Percentiles rank a stretch among this genome's conserved stretches.
Evolutionary conservation across 2,329 filamentous ascomycete genomes (phyloP).

Genomic region (Aspergillus uvarum): DNA sequence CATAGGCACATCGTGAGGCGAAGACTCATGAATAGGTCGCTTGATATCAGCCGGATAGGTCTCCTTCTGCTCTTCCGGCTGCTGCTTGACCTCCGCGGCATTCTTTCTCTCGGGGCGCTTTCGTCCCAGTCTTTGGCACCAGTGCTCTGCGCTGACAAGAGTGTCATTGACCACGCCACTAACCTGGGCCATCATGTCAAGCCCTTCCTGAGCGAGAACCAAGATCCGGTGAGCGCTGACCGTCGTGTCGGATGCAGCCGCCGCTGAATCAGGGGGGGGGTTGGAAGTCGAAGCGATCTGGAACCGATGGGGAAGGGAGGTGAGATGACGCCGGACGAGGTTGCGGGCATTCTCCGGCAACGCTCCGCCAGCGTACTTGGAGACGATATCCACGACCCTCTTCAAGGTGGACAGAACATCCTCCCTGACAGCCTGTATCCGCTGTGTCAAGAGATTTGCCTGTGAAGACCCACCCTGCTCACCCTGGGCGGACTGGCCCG

Average conservation of each 20-base stretch:
- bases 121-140: slow-evolving; percentile 76
- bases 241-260: slow-evolving; percentile 47
- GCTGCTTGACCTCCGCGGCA: slow-evolving; percentile 21
- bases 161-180: slow-evolving; percentile 85
- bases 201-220: slow-evolving; percentile 80
- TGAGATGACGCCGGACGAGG: slow-evolving; percentile 79
- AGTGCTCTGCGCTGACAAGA: slow-evolving; percentile 84
- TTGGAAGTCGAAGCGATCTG: slow-evolving; percentile 63
- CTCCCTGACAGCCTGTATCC: slow-evolving; percentile 65
- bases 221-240: slow-evolving; percentile 72
- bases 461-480: slow-evolving; percentile 19
- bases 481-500: slow-evolving; percentile 30
- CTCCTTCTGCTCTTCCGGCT: slow-evolving; percentile 16
- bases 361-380: slow-evolving; percentile 85
- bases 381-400: slow-evolving; percentile 79
- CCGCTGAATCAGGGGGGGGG: slow-evolving; percentile 33
- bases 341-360: slow-evolving; percentile 83
- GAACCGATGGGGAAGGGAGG: slow-evolving; percentile 81
- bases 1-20: slow-evolving; percentile 37
- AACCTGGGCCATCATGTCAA: slow-evolving; percentile 94
- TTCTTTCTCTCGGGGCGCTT: slow-evolving; percentile 35
- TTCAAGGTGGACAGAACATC: slow-evolving; percentile 79
- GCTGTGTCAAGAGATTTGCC: slow-evolving; percentile 39
- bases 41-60: slow-evolving; percentile 32
- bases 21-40: slow-evolving; percentile 20